Conservation (phyloP, 495 filamentous ascomycete species). For the Eremomyces bilateralis region DNA sequence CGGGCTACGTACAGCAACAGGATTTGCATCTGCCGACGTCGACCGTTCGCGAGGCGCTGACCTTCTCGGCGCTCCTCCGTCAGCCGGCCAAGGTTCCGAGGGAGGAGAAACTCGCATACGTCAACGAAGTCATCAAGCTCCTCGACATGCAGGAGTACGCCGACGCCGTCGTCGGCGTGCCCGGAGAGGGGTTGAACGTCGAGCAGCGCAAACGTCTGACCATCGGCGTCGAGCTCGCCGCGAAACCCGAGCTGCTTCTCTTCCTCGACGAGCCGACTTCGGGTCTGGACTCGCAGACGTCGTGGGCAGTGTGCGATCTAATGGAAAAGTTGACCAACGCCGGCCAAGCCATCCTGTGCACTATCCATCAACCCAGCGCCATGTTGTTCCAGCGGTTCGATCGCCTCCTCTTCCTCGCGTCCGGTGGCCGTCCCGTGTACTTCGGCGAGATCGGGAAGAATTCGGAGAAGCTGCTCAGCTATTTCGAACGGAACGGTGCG, state of each 20-base stretch:
- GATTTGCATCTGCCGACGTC: conserved; percentile 75
- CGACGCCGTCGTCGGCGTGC: conserved; percentile 70
- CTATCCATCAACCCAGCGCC: conserved; percentile 82
- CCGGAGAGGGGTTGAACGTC: conserved; percentile 78
- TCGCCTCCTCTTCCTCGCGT: conserved; percentile 59
- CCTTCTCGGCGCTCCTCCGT: conserved; percentile 65
- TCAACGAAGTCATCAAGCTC: conserved; percentile 77
- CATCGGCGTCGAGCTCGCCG: conserved; percentile 80
- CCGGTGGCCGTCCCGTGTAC: conserved; percentile 69
- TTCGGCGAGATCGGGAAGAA: conserved; percentile 77
- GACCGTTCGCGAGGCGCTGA: conserved; percentile 69
- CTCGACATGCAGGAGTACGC: conserved; percentile 76
- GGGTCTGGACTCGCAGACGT: conserved; percentile 66
- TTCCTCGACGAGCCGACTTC: conserved; percentile 86
- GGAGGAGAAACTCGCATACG: conserved; percentile 64
- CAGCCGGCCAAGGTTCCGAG: conserved; percentile 49
- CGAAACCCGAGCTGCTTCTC: conserved; percentile 70
- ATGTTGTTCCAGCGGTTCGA: conserved; percentile 88
- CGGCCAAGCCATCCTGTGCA: conserved; percentile 75
- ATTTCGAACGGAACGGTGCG: conserved; percentile 68
- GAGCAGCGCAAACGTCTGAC: conserved; percentile 80
- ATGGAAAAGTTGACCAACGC: conserved; percentile 63
- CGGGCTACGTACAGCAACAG: conserved; percentile 89
- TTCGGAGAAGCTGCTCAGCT: conserved; percentile 45
- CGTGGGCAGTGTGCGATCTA: conserved; percentile 62